Evolutionary conservation across 2,329 filamentous ascomycete genomes (phyloP).

Genomic region (Fusarium sororula): DNA sequence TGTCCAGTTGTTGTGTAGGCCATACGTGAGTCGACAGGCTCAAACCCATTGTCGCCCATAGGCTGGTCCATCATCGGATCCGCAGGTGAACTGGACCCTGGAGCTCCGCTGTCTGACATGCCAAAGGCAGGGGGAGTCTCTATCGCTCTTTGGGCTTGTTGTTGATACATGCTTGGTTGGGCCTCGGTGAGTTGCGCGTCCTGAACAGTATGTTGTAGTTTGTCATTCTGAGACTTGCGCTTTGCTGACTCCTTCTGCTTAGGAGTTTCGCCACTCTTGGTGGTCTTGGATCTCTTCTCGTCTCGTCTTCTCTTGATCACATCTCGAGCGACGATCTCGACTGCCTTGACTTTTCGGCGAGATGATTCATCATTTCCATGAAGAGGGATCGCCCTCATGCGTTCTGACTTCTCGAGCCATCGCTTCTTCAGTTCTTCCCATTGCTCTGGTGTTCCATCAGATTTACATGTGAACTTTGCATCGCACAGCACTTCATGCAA

Average conservation of each 20-base stretch:
- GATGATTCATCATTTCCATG: constrained; percentile 63
- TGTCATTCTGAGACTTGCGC: neutral
- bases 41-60: constrained; percentile 33
- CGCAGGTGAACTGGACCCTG: constrained; percentile 27
- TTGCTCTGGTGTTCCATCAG: constrained; percentile 75
- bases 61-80: constrained; percentile 33
- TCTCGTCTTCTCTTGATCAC: constrained; percentile 81
- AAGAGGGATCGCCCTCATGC: constrained; percentile 63
- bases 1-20: constrained; percentile 33
- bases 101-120: neutral
- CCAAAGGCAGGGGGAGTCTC: neutral
- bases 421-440: constrained; percentile 75
- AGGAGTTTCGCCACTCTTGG: constrained; percentile 59
- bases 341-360: constrained; percentile 66
- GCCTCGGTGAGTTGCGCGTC: neutral
- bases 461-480: constrained; percentile 75
- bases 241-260: constrained; percentile 3
- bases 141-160: neutral
- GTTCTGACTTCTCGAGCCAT: constrained; percentile 69
- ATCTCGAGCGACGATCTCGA: constrained; percentile 78
- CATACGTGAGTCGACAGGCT: constrained; percentile 39
- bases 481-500: constrained; percentile 73
- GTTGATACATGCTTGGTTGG: neutral
- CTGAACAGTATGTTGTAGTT: neutral
- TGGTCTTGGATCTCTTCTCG: constrained; percentile 54